Base-by-base conservation (phyloP, 345 rosid species). In the Pistacia atlantica region DNA sequence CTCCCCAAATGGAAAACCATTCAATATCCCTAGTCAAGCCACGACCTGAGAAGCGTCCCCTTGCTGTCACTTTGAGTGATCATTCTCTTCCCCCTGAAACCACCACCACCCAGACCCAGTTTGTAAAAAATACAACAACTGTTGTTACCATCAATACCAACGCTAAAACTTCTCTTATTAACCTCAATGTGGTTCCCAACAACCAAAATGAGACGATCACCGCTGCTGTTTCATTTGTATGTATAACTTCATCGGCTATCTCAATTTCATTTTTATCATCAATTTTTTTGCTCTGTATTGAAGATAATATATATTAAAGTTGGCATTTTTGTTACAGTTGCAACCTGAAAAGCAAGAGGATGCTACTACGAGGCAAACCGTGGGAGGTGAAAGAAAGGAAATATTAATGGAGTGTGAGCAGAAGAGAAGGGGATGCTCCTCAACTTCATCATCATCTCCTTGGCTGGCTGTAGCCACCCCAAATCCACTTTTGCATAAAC, bases 161-260 rank as follows among this genome's bases (percentile, higher is more conserved):
- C 37, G 3, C 28, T 25, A 74, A 45, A 63, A 73, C 52, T 60
- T 51, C 62, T 52, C 42, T 61, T 38, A 72, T 91, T 77, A 86
- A 89, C 81, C 93, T 89, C 61, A 89, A 91, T 62, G 92, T 87
- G 56, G 63, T 76, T 20, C 93, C 87, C 52, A 79, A 14, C 55
- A 74, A 38, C 67, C 84, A 73, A 65, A 80, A 66, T 63, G 75
- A 14, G 59, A 59, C 78, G 11, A 17, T 66, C 67, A 65, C 62
- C 45, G 18, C 62, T 62, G 60, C 68, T 28, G 28, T 69, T 42
- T 77, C 75, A 38, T 70, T 75, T 22, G 88, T 80, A 80, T 45
- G 77, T 67, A 10, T 60, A 10, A 56, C 45, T 61, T 6, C 2
- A 14, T 2, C 1, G 4, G 17, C 17, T 71, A 46, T 46, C 77